Conservation (phyloP, 306 rosid species). For the Luffa acutangula region DNA sequence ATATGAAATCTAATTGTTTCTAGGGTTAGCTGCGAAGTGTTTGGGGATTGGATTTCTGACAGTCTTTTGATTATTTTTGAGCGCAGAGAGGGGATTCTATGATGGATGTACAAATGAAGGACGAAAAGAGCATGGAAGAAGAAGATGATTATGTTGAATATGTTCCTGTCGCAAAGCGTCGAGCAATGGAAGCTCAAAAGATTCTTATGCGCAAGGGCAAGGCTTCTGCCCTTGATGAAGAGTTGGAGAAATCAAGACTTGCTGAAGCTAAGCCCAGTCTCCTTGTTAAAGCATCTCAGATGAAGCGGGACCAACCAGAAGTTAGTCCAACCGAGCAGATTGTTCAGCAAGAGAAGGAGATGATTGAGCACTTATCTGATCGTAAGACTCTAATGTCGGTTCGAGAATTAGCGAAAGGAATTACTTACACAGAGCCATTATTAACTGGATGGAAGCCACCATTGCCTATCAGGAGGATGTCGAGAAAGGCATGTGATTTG, state of each 20-base stretch:
- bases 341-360: conserved; percentile 79
- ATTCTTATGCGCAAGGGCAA: conserved; percentile 79
- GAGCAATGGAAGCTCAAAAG: conserved; percentile 79
- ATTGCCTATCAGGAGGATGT: conserved; percentile 57
- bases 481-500: conserved; percentile 49
- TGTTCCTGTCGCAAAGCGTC: conserved; percentile 79
- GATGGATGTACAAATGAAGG: conserved; percentile 19
- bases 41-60: background rate
- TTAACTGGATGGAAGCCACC: conserved; percentile 94
- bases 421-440: conserved; percentile 68
- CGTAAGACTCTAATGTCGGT: conserved; percentile 84
- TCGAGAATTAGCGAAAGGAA: conserved; percentile 88
- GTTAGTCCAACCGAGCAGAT: conserved; percentile 68
- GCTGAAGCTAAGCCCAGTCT: conserved; percentile 78
- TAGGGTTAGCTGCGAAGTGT: background rate
- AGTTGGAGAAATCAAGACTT: conserved; percentile 41
- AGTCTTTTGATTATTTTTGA: background rate
- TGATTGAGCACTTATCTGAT: conserved; percentile 80
- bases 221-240: conserved; percentile 48
- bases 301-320: conserved; percentile 83
- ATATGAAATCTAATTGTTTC: background rate
- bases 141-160: conserved; percentile 74
- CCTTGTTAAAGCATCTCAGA: conserved; percentile 63
- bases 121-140: conserved; percentile 47
- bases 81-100: background rate